Conservation (phyloP, 495 filamentous ascomycete species). For the Lepraria neglecta region DNA sequence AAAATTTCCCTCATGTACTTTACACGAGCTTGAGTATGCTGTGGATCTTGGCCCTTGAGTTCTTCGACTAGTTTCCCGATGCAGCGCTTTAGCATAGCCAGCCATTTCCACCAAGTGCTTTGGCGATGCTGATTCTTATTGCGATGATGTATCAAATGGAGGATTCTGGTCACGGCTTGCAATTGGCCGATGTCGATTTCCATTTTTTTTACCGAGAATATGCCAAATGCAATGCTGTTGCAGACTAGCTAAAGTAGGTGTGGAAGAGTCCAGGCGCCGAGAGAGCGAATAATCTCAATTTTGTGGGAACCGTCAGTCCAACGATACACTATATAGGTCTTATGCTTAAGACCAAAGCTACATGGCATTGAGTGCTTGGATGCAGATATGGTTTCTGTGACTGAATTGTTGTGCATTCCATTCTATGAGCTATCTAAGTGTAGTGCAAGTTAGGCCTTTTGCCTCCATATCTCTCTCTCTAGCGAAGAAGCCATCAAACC, state of each 20-base stretch:
- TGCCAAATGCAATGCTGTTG: neutral
- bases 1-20: conserved; percentile 33
- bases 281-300: neutral
- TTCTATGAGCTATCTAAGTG: conserved; percentile 4
- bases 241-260: no score
- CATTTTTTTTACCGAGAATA: neutral
- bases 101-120: conserved; percentile 66
- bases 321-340: neutral
- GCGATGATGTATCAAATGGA: conserved; percentile 64
- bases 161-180: conserved; percentile 34
- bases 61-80: conserved; percentile 46
- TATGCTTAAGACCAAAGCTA: neutral
- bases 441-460: neutral
- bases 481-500: conserved; percentile 6
- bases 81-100: conserved; percentile 59
- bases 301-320: neutral
- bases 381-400: neutral
- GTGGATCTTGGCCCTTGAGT: conserved; percentile 28
- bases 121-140: conserved; percentile 76
- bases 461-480: neutral
- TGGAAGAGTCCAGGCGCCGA: neutral
- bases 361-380: neutral
- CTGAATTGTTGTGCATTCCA: neutral
- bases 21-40: conserved; percentile 7
- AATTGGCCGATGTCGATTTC: conserved; percentile 8